Conservation (phyloP, 2,329 filamentous ascomycete species). For the Periconia digitata region DNA sequence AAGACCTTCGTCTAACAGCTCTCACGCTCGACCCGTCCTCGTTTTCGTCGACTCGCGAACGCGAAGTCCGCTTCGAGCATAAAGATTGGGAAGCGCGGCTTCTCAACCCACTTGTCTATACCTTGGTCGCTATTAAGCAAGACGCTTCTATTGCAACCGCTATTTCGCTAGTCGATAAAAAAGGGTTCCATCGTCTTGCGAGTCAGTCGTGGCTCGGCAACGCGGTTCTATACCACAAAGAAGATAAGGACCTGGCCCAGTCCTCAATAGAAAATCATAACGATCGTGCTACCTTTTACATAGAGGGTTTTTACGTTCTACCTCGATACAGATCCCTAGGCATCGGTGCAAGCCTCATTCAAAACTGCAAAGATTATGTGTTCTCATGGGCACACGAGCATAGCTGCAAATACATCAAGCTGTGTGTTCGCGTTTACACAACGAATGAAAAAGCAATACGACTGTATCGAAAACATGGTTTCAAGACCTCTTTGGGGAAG, state of each 20-base stretch:
- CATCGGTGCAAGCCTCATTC: background rate
- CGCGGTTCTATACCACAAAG: background rate
- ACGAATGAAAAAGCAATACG: background rate
- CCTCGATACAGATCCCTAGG: background rate
- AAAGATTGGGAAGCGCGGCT: constrained; percentile 19
- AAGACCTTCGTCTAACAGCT: constrained; percentile 16
- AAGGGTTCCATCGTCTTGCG: background rate
- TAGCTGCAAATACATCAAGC: background rate
- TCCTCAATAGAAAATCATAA: background rate
- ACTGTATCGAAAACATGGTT: background rate
- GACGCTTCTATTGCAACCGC: constrained; percentile 12
- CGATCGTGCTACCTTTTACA: background rate
- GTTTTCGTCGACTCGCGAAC: constrained; percentile 19
- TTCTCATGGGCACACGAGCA: background rate
- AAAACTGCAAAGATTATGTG: background rate
- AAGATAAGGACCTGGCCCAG: background rate
- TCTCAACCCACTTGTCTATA: constrained; percentile 14
- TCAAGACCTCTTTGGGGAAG: background rate
- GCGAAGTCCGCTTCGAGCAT: constrained; percentile 10
- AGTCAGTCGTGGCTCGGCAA: background rate
- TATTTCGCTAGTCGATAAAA: background rate
- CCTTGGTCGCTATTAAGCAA: constrained; percentile 11
- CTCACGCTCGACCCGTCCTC: constrained; percentile 14
- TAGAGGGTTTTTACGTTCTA: background rate
- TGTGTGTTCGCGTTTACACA: background rate